Conservation (phyloP, 202 grass and related monocot genomes). For the Dendrocalamus latiflorus region DNA sequence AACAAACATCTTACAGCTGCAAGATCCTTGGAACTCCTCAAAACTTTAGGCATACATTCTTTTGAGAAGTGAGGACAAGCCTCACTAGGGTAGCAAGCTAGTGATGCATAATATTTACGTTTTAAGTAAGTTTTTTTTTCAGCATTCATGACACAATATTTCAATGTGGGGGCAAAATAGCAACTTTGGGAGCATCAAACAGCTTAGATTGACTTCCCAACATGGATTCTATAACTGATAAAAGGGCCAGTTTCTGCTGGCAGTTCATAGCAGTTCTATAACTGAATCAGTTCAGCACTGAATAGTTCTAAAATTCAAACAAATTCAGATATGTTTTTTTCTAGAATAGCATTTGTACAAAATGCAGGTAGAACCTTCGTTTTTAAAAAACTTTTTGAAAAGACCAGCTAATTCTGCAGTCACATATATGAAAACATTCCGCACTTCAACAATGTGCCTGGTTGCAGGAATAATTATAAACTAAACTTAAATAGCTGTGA, state of each 20-base stretch:
- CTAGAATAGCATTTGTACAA: constrained; percentile 8
- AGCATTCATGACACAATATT: not conserved
- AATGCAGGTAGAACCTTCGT: constrained; percentile 5
- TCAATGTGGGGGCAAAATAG: not conserved
- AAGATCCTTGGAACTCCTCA: not conserved
- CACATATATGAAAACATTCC: constrained; percentile 5
- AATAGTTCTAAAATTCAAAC: constrained; percentile 5
- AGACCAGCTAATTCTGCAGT: not conserved
- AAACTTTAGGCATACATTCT: constrained; percentile 9
- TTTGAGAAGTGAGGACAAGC: not conserved
- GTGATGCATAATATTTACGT: not conserved
- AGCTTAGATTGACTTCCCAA: not conserved
- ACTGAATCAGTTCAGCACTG: not conserved
- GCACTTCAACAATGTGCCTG: not conserved
- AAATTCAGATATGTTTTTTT: constrained; percentile 14
- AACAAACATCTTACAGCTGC: not conserved
- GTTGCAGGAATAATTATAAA: not conserved
- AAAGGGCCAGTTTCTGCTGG: not conserved
- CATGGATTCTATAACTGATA: not conserved
- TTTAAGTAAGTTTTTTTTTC: not conserved
- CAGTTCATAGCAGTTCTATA: not conserved
- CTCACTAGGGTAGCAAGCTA: not conserved
- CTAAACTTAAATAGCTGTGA: not conserved
- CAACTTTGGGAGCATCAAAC: not conserved
- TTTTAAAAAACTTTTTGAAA: not conserved